Base-by-base conservation (phyloP, 1,139 yeast species). In the Blastobotrys ciferrii region DNA sequence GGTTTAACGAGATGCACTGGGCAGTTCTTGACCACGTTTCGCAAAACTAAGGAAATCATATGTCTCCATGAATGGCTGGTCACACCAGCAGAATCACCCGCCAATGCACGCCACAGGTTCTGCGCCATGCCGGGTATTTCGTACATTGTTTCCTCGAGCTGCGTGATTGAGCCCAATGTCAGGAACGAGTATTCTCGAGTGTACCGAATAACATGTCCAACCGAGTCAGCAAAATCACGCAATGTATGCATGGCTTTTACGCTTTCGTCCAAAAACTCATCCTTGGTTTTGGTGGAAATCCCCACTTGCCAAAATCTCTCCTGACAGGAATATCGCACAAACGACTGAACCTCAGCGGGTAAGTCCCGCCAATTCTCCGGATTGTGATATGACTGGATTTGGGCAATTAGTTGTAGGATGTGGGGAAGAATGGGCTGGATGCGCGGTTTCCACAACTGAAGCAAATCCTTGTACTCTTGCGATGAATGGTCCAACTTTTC, bases 301-400 rank as follows among this genome's bases (percentile, higher is more conserved):
- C 98, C 98, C 54, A 91, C 95, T 63, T 94, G 98, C 98, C 99
- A 94, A 65, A 92, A 92, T 59, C 98, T 75, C 70, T 94, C 98
- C 64, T 84, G 81, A 45, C 95, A 86, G 57, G 95, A 84, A 59
- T 87, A 86, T 57, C 80, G 78, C 12, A 92, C 96, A 72, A 94
- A 92, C 1, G 92, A 75, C 63, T 87, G 97, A 1, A 92, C 97
- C 49, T 88, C 95, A 2, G 77, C 78, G 0, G 98, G 98, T 44
- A 94, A 73, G 42, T 81, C 87, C 13, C 73, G 74, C 98, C 98
- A 92, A 65, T 92, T 91, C 17, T 75, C 84, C 0, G 98, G 96
- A 62, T 92, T 86, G 64, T 91, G 97, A 60, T 91, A 94, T 0
- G 96, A 89, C 66, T 91, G 96, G 50, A 92, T 86, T 67, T 92